Percentiles rank a stretch among this genome's conserved stretches.
Evolutionary conservation across 495 filamentous ascomycete species (phyloP).

Genomic region (Emericellopsis terricola): DNA sequence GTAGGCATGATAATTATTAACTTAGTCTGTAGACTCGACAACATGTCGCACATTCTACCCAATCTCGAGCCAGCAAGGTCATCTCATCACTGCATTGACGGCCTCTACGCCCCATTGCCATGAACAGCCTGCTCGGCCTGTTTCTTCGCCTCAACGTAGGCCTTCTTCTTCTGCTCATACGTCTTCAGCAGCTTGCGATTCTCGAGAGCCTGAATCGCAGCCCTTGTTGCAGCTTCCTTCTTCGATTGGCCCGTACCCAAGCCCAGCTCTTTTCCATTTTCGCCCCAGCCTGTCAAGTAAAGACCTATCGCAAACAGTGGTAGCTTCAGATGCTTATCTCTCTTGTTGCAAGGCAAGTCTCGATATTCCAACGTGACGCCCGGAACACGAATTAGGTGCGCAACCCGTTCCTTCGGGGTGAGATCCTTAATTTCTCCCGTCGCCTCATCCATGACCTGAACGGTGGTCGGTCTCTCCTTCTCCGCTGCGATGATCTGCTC

Average conservation of each 20-base stretch:
- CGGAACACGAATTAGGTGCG: slow-evolving; percentile 34
- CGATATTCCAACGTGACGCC: slow-evolving; percentile 49
- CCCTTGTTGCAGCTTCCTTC: slow-evolving; percentile 52
- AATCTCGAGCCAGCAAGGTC: no score
- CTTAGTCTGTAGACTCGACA: no score
- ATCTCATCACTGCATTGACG: no score
- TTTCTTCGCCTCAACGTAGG: slow-evolving; percentile 8
- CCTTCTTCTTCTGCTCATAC: slow-evolving; percentile 32
- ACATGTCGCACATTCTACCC: no score
- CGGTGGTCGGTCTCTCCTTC: slow-evolving; percentile 1
- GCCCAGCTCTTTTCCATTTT: slow-evolving; percentile 42
- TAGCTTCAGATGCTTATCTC: slow-evolving; percentile 37
- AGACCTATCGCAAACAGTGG: slow-evolving; percentile 48
- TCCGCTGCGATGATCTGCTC: slow-evolving; percentile 17
- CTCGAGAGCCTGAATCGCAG: slow-evolving; percentile 45
- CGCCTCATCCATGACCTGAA: slow-evolving; percentile 11
- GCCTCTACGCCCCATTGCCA: no score
- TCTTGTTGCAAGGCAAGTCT: slow-evolving; percentile 34
- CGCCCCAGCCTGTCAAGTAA: slow-evolving; percentile 58
- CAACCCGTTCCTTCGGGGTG: slow-evolving; percentile 31
- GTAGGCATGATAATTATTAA: no score
- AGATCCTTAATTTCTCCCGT: slow-evolving; percentile 10
- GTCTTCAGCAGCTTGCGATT: slow-evolving; percentile 39
- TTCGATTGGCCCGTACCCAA: slow-evolving; percentile 51
- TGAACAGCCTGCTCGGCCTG: not conserved